Percentiles rank a stretch among this genome's conserved stretches.
These are phyloP conservation scores for Flaveria floridana DNA, from an alignment of 140 eudicot genomes.

Conservation along the genomic window DNA sequence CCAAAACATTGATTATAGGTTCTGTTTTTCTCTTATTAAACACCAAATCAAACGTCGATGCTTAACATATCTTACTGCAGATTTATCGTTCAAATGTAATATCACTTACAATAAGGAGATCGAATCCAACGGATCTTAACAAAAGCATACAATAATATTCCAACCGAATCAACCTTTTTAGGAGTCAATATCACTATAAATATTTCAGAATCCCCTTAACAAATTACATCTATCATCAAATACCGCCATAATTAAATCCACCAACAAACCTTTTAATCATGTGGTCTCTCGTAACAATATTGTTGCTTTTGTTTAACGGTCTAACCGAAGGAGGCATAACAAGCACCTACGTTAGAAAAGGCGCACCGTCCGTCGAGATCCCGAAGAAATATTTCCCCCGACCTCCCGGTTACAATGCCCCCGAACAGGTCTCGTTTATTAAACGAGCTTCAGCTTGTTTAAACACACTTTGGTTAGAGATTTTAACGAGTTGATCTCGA, in stretches of 20 bases:
- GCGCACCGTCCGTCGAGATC: slow-evolving; percentile 43
- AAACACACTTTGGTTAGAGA: too few relatives aligned
- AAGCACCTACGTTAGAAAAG: slow-evolving; percentile 40
- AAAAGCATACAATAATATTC: slow-evolving; percentile 25
- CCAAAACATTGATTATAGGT: too few relatives aligned
- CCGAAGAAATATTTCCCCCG: slow-evolving; percentile 39
- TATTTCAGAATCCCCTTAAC: not conserved
- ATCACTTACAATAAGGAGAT: slow-evolving; percentile 14
- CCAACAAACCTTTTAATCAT: not conserved
- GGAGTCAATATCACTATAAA: slow-evolving; percentile 24
- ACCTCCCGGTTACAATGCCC: slow-evolving; percentile 61
- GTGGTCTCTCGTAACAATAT: slow-evolving; percentile 28
- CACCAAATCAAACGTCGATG: too few relatives aligned
- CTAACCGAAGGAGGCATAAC: slow-evolving; percentile 49
- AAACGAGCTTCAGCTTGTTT: too few relatives aligned
- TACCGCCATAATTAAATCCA: not conserved
- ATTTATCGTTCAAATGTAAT: slow-evolving; percentile 18
- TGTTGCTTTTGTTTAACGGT: slow-evolving; percentile 17
- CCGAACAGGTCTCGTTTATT: slow-evolving; percentile 55
- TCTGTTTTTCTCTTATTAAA: too few relatives aligned
- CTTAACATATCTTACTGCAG: not conserved
- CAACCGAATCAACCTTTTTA: slow-evolving; percentile 16
- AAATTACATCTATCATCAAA: not conserved
- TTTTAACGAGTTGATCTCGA: too few relatives aligned
- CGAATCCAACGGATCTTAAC: slow-evolving; percentile 19